Evolutionary conservation across 352 stramenopile species (phyloP).

Genomic region (Thalassiosira mediterranea): DNA sequence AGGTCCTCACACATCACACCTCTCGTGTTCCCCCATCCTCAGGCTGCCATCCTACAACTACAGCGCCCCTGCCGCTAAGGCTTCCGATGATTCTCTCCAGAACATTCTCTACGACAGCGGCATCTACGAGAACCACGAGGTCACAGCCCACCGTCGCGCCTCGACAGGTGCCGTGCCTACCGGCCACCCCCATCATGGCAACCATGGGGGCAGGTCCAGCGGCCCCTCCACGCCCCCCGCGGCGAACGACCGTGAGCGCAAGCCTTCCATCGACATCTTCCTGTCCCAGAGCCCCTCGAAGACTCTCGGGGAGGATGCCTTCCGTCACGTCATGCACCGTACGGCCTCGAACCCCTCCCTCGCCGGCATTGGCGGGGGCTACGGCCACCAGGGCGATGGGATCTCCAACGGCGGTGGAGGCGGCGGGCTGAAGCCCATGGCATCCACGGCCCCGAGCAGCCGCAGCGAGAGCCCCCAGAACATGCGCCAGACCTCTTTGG

Average conservation of each 20-base stretch:
- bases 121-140: conserved; percentile 45
- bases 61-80: neutral
- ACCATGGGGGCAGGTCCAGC: neutral
- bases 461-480: conserved; percentile 39
- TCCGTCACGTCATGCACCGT: conserved; percentile 45
- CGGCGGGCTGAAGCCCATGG: conserved; percentile 34
- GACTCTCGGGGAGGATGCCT: conserved; percentile 68
- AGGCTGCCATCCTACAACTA: conserved; percentile 17
- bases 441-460: conserved; percentile 44
- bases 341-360: conserved; percentile 29
- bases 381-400: neutral
- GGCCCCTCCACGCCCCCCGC: conserved; percentile 24
- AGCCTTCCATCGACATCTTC: conserved; percentile 73
- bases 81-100: conserved; percentile 37
- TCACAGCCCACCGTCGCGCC: too few species aligned
- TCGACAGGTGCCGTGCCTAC: too few species aligned
- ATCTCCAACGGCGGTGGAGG: conserved; percentile 3
- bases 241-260: conserved; percentile 37
- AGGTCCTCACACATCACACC: neutral
- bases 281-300: conserved; percentile 79
- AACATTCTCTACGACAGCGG: conserved; percentile 49
- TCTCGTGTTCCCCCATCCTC: conserved; percentile 12
- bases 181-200: too few species aligned
- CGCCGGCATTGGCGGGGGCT: neutral
- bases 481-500: conserved; percentile 6